Percentiles rank a stretch among this genome's conserved stretches.
Conservation (phyloP, 495 filamentous ascomycete genomes). For the Staphylotrichum longicolle region DNA sequence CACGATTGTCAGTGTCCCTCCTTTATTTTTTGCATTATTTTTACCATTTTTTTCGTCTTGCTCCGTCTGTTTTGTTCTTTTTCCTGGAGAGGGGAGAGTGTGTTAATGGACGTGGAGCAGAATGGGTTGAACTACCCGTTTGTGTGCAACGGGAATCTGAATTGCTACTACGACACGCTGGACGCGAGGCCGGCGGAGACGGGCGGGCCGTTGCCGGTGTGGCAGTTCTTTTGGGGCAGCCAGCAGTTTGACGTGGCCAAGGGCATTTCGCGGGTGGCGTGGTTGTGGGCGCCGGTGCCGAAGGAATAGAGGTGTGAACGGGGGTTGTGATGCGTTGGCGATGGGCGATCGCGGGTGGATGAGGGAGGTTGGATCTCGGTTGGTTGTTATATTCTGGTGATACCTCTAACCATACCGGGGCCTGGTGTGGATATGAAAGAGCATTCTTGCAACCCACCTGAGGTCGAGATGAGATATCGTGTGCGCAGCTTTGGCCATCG, state of each 20-base stretch:
- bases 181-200: slow-evolving; percentile 16
- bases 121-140: slow-evolving; percentile 35
- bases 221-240: slow-evolving; percentile 38
- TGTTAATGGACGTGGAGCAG: neutral
- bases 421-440: no score
- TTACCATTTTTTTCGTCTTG: no score
- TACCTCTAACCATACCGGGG: no score
- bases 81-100: neutral
- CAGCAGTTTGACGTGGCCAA: slow-evolving; percentile 29
- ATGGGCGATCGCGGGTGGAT: no score
- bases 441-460: no score
- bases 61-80: neutral
- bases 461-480: no score
- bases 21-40: no score
- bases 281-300: slow-evolving; percentile 31
- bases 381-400: no score
- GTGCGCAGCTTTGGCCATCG: no score
- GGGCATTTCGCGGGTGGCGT: slow-evolving; percentile 32
- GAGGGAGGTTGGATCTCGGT: no score
- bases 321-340: no score
- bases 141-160: slow-evolving; percentile 36
- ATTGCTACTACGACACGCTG: slow-evolving; percentile 36
- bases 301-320: neutral
- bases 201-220: slow-evolving; percentile 24
- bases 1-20: slow-evolving; percentile 28